Percentiles rank a stretch among this genome's conserved stretches.
phyloP scores from a whole-genome alignment of 2,329 filamentous ascomycete genomes.

The Ophiostoma pallidulum region DNA sequence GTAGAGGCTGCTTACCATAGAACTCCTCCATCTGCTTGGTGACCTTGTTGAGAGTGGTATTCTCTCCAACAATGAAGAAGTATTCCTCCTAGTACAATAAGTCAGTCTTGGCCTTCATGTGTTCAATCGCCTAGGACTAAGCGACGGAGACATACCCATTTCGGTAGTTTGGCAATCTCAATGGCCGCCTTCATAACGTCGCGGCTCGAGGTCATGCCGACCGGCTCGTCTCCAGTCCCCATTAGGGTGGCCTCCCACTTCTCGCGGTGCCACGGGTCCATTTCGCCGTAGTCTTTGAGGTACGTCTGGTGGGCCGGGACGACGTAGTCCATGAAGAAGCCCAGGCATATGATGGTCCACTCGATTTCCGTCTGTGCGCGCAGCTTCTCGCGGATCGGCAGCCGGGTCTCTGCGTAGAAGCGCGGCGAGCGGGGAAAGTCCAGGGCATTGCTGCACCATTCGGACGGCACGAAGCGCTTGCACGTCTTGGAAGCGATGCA shows the following conservation, averaged over 20 bases:
- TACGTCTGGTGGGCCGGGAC: neutral
- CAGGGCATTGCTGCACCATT: neutral
- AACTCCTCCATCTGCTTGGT: neutral
- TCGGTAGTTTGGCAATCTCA: neutral
- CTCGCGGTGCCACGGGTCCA: neutral
- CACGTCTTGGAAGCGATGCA: neutral
- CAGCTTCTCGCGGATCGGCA: neutral
- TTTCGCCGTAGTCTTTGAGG: neutral
- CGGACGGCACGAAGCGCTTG: neutral
- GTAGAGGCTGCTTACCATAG: neutral
- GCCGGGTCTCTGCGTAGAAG: neutral
- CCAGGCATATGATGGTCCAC: neutral
- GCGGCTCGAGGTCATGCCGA: neutral
- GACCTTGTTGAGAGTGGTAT: neutral
- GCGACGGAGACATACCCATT: neutral
- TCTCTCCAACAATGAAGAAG: neutral
- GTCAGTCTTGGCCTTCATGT: neutral
- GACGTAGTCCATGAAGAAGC: neutral
- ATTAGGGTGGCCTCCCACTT: neutral
- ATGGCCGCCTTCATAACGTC: neutral
- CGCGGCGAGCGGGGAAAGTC: neutral
- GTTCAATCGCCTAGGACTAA: no score
- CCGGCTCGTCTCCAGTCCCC: neutral
- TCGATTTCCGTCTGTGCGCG: neutral
- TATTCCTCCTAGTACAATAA: neutral